Base-by-base conservation (phyloP, 2,329 filamentous ascomycete genomes). In the Cercospora citrullina region DNA sequence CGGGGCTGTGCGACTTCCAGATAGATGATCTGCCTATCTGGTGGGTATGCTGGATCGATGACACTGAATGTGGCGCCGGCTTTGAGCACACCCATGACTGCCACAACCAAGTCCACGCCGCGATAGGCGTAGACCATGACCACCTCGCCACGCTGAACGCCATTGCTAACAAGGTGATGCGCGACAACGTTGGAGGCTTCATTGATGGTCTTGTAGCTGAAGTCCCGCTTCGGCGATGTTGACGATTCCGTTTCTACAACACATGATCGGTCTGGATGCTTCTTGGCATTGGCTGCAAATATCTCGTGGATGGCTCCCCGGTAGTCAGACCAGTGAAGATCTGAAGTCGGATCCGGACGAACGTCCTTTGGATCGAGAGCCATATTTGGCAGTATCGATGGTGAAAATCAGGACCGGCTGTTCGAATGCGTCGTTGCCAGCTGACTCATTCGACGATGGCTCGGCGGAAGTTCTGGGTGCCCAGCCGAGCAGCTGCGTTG, bases 101-200 rank as follows among this genome's bases (percentile, higher is more conserved):
- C 88, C 7, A 91, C 87, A 0, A 91, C 90, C 48, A 92, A 80
- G 74, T 92, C 92, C 36, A 97, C 93, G 66, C 89, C 89, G 67
- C 94, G 88, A 80, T 97, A 87, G 65, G 92, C 92, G 77, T 89
- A 97, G 71, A 95, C 91, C 92, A 97, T 96, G 75, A 97, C 93
- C 2, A 97, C 93, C 77, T 98, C 93, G 8, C 93, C 93, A 72
- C 88, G 84, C 68, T 89, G 84, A 71, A 93, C 84, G 67, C 94
- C 93, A 74, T 88, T 85, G 61, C 90, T 84, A 64, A 91, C 86
- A 21, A 97, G 85, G 76, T 96, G 87, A 80, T 96, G 89, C 23
- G 93, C 91, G 6, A 97, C 79, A 18, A 88, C 84, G 77, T 96
- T 96, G 31, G 92, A 91, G 0, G 90, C 90, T 81, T 97, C 91